phyloP scores from a whole-genome alignment of 768 basidiomycete genomes.

The Lactifluus pinguis region DNA sequence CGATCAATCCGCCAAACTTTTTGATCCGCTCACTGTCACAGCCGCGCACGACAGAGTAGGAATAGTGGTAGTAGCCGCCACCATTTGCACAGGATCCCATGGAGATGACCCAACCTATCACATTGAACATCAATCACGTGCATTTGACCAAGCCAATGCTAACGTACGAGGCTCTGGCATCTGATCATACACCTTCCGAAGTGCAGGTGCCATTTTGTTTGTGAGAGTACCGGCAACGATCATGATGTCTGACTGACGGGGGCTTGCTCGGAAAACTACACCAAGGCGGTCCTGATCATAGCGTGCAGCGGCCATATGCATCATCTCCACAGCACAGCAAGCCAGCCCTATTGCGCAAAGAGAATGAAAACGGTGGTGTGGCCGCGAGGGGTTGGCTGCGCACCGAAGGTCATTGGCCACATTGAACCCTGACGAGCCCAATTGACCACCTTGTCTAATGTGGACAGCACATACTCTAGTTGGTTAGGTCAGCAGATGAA shows the following conservation, averaged over 20 bases:
- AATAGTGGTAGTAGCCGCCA: slow-evolving; percentile 95
- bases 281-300: slow-evolving; percentile 98
- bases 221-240: slow-evolving; percentile 98
- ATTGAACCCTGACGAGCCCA: slow-evolving; percentile 97
- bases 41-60: slow-evolving; percentile 96
- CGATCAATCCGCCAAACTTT: neutral
- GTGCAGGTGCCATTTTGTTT: slow-evolving; percentile 99
- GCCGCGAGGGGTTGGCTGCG: slow-evolving; percentile 11
- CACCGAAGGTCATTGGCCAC: slow-evolving; percentile 99
- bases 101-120: slow-evolving; percentile 93
- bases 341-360: slow-evolving; percentile 64
- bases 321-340: slow-evolving; percentile 99
- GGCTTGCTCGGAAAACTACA: slow-evolving; percentile 97
- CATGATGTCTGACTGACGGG: slow-evolving; percentile 96
- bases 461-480: slow-evolving; percentile 91
- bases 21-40: slow-evolving; percentile 72
- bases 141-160: neutral
- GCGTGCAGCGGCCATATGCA: slow-evolving; percentile 99
- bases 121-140: neutral
- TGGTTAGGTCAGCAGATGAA: neutral
- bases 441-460: slow-evolving; percentile 92
- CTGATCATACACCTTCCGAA: slow-evolving; percentile 95
- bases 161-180: slow-evolving; percentile 92
- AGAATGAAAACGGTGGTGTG: neutral
- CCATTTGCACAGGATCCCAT: slow-evolving; percentile 99